Conservation (phyloP, 805 yeast species). For the Starmerella floris region DNA sequence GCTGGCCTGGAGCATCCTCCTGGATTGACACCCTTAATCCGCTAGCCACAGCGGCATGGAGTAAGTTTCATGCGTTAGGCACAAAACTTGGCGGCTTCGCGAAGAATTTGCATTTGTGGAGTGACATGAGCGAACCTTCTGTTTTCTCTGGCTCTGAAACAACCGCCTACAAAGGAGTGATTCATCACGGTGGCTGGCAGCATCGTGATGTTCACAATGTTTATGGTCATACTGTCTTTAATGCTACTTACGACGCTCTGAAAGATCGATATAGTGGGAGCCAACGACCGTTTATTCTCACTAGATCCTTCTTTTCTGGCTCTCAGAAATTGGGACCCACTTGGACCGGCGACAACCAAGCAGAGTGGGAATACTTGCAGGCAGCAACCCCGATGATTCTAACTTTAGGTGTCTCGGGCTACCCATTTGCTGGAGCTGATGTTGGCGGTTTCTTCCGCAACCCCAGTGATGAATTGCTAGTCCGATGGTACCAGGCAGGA, state of each 20-base stretch:
- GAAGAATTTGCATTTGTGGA: slow-evolving; percentile 75
- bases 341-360: slow-evolving; percentile 97
- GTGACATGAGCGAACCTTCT: slow-evolving; percentile 97
- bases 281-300: slow-evolving; percentile 73
- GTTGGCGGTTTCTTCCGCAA: slow-evolving; percentile 94
- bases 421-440: slow-evolving; percentile 92
- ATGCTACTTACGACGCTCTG: slow-evolving; percentile 62
- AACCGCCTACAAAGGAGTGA: slow-evolving; percentile 63
- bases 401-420: slow-evolving; percentile 67
- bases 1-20: slow-evolving; percentile 95
- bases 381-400: slow-evolving; percentile 78
- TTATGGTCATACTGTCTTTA: slow-evolving; percentile 68
- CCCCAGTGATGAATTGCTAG: slow-evolving; percentile 65
- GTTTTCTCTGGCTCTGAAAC: slow-evolving; percentile 93
- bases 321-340: slow-evolving; percentile 83
- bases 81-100: slow-evolving; percentile 36
- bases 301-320: slow-evolving; percentile 80
- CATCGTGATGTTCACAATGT: slow-evolving; percentile 84
- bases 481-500: slow-evolving; percentile 94
- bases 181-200: slow-evolving; percentile 73
- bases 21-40: slow-evolving; percentile 86
- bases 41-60: slow-evolving; percentile 48
- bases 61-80: slow-evolving; percentile 35
- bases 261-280: slow-evolving; percentile 33
- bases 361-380: slow-evolving; percentile 77